Evolutionary conservation across 2,329 filamentous ascomycete species (phyloP).

Genomic region (Emergomyces orientalis): DNA sequence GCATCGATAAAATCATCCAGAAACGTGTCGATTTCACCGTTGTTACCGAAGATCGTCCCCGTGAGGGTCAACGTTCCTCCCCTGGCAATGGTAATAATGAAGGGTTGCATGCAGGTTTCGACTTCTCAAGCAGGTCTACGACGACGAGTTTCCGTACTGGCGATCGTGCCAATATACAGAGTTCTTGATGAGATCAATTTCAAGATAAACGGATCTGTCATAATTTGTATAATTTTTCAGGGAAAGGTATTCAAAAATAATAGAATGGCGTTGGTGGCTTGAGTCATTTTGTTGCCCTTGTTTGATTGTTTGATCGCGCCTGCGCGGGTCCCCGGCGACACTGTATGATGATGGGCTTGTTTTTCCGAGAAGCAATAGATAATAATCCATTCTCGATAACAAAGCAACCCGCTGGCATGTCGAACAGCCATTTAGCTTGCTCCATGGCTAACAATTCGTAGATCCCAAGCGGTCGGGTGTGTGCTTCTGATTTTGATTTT

Average conservation of each 20-base stretch:
- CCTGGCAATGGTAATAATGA: neutral
- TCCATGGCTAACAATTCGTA: neutral
- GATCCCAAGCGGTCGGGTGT: neutral
- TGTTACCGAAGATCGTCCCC: neutral
- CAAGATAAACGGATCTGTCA: neutral
- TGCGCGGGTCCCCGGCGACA: neutral
- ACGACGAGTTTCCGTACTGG: neutral
- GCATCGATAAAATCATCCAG: neutral
- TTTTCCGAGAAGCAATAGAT: neutral
- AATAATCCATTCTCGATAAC: neutral
- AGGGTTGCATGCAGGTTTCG: neutral
- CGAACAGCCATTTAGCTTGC: neutral
- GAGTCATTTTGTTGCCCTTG: neutral
- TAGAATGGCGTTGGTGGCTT: neutral
- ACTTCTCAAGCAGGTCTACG: neutral
- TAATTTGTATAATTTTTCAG: neutral
- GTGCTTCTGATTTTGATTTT: neutral
- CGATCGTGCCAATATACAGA: neutral
- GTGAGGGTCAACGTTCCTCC: neutral
- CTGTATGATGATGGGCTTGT: neutral
- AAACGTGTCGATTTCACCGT: neutral
- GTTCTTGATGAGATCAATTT: neutral
- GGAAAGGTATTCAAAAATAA: neutral
- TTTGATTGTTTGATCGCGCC: neutral
- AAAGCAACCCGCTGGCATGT: neutral